phyloP scores from a whole-genome alignment of 2,329 filamentous ascomycete species.

The Shiraia bambusicola region DNA sequence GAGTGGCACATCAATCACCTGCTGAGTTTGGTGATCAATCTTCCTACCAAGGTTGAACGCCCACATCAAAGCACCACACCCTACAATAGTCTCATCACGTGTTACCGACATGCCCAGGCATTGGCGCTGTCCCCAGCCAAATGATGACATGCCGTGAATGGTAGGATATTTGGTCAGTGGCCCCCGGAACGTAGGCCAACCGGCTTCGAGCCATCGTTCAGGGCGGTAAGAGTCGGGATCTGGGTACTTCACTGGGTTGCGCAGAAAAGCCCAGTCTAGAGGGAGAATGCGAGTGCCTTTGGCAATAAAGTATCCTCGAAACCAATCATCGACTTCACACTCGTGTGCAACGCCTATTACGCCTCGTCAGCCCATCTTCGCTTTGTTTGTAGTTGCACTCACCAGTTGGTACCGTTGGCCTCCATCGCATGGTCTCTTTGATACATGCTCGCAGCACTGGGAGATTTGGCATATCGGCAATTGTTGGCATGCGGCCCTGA shows the following conservation, averaged over 20 bases:
- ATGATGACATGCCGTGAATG: constrained; percentile 65
- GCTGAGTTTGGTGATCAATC: constrained; percentile 46
- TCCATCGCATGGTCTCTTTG: constrained; percentile 50
- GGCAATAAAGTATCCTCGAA: constrained; percentile 52
- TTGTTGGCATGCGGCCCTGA: constrained; percentile 27
- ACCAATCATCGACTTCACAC: constrained; percentile 55
- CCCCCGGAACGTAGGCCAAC: constrained; percentile 65
- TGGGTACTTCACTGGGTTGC: constrained; percentile 60
- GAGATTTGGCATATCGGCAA: constrained; percentile 45
- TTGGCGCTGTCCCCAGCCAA: constrained; percentile 64
- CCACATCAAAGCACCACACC: constrained; percentile 54
- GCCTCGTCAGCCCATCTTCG: constrained; percentile 6
- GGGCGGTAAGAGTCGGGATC: constrained; percentile 65
- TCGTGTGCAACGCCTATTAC: constrained; percentile 52
- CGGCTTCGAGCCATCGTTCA: constrained; percentile 63
- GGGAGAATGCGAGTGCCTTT: constrained; percentile 48
- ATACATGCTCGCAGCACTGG: constrained; percentile 51
- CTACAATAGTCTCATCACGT: constrained; percentile 56
- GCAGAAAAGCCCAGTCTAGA: constrained; percentile 41
- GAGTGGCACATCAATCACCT: constrained; percentile 47
- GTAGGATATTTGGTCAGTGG: constrained; percentile 64
- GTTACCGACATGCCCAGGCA: constrained; percentile 65
- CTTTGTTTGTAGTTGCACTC: constrained; percentile 19
- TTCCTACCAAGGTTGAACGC: constrained; percentile 53
- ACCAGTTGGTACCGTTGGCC: constrained; percentile 49